Base-by-base conservation (phyloP, 306 rosid species). In the Vicia villosa region DNA sequence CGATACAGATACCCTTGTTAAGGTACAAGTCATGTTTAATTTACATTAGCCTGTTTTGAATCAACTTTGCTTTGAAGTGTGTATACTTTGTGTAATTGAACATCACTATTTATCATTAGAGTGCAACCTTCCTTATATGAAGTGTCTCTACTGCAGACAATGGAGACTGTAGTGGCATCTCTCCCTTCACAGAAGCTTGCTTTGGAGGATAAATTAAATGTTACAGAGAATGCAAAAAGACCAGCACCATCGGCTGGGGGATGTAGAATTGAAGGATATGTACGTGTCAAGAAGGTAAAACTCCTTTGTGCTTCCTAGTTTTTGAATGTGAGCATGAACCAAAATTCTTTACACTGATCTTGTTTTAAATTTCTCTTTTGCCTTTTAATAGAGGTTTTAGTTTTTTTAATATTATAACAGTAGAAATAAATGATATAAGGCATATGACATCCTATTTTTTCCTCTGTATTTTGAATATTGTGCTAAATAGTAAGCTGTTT, bases 161-260 rank as follows among this genome's bases (percentile, higher is more conserved):
- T 91, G 97, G 97, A 95, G 68, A 66, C 41, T 52, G 79, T 95
- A 82, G 84, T 87, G 71, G 85, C 88, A 40, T 74, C 92, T 72
- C 64, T 91, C 47, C 91, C 90, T 14, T 1, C 87, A 52, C 80
- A 68, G 32, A 83, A 81, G 80, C 82, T 71, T 50, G 74, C 87
- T 68, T 77, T 81, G 74, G 95, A 80, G 76, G 83, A 78, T 58
- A 85, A 83, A 76, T 81, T 86, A 61, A 84, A 80, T 68, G 60
- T 22, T 46, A 50, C 88, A 59, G 83, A 51, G 41, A 73, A 49
- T 76, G 55, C 70, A 40, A 95, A 91, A 82, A 89, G 96, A 68
- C 95, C 96, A 38, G 99, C 97, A 63, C 99, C 99, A 70, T 77
- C 81, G 59, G 21, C 96, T 12, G 95, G 96, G 74, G 99, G 99